Conservation (phyloP, 2,329 filamentous ascomycete species). For the Thielaviopsis euricoi region DNA sequence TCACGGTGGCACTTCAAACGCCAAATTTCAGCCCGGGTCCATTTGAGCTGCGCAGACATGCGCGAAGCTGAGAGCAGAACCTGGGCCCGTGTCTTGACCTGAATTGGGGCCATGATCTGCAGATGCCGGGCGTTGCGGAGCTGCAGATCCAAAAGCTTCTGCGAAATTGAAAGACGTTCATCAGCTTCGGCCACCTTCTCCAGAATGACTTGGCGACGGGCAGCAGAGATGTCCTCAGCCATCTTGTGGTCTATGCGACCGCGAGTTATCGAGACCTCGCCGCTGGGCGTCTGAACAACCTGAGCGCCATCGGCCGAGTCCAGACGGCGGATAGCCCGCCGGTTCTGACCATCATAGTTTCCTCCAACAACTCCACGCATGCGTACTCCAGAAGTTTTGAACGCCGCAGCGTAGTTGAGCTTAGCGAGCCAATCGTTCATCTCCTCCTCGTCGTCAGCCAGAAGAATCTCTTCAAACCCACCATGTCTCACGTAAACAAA, state of each 20-base stretch:
- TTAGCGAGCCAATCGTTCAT: slow-evolving; percentile 95
- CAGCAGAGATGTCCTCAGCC: slow-evolving; percentile 69
- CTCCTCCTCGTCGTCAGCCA: slow-evolving; percentile 79
- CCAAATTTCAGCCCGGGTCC: slow-evolving; percentile 91
- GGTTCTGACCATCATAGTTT: slow-evolving; percentile 67
- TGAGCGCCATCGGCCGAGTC: slow-evolving; percentile 44
- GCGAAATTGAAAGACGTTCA: slow-evolving; percentile 53
- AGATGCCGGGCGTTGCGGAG: slow-evolving; percentile 82
- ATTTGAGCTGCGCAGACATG: slow-evolving; percentile 77
- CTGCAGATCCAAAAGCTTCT: slow-evolving; percentile 67
- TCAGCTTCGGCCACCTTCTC: slow-evolving; percentile 72
- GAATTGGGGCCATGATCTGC: slow-evolving; percentile 74
- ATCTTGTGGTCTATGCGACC: slow-evolving; percentile 66
- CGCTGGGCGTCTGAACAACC: slow-evolving; percentile 51
- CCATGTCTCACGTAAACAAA: slow-evolving; percentile 82
- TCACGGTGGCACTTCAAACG: slow-evolving; percentile 79
- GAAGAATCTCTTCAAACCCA: slow-evolving; percentile 73
- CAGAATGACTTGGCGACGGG: slow-evolving; percentile 66
- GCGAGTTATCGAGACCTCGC: slow-evolving; percentile 56
- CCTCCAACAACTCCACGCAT: slow-evolving; percentile 78
- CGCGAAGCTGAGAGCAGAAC: slow-evolving; percentile 71
- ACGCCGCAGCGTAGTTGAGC: slow-evolving; percentile 90
- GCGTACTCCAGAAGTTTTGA: slow-evolving; percentile 76
- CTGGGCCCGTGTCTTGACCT: slow-evolving; percentile 75
- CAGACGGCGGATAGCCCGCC: slow-evolving; percentile 54